Conservation (phyloP, 306 rosid species). For the Amphicarpaea edgeworthii region DNA sequence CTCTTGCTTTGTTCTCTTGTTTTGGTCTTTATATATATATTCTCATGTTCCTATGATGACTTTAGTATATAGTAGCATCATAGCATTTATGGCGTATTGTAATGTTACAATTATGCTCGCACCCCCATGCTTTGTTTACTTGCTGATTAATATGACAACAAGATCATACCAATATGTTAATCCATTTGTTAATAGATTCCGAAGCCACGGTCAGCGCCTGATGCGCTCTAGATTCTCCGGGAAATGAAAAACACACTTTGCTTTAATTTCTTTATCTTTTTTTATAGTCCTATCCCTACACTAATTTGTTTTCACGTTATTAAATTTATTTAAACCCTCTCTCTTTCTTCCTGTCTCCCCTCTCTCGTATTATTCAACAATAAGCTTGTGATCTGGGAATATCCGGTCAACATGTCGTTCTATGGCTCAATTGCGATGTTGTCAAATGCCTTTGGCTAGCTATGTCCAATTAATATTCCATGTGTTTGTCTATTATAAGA, state of each 20-base stretch:
- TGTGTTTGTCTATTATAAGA: slow-evolving; percentile 65
- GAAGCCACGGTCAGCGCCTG: slow-evolving; percentile 98
- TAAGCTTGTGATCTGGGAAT: slow-evolving; percentile 58
- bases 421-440: slow-evolving; percentile 67
- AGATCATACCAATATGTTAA: slow-evolving; percentile 51
- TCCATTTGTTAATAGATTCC: slow-evolving; percentile 64
- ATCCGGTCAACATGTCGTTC: slow-evolving; percentile 94
- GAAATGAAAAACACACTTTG: slow-evolving; percentile 60
- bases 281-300: background rate
- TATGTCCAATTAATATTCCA: slow-evolving; percentile 70
- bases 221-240: slow-evolving; percentile 99
- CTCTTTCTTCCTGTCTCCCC: background rate
- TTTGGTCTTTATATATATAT: slow-evolving; percentile 43
- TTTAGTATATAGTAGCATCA: slow-evolving; percentile 20
- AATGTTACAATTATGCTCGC: slow-evolving; percentile 53
- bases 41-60: slow-evolving; percentile 3
- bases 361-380: slow-evolving; percentile 49
- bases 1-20: slow-evolving; percentile 53
- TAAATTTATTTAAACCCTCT: background rate
- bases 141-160: slow-evolving; percentile 58
- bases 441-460: slow-evolving; percentile 76
- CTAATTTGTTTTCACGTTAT: slow-evolving; percentile 28
- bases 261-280: slow-evolving; percentile 44
- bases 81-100: slow-evolving; percentile 46
- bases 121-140: slow-evolving; percentile 50